Evolutionary conservation across 108 stramenopile genomes (phyloP).

Genomic region (Nitzschia inconspicua): DNA sequence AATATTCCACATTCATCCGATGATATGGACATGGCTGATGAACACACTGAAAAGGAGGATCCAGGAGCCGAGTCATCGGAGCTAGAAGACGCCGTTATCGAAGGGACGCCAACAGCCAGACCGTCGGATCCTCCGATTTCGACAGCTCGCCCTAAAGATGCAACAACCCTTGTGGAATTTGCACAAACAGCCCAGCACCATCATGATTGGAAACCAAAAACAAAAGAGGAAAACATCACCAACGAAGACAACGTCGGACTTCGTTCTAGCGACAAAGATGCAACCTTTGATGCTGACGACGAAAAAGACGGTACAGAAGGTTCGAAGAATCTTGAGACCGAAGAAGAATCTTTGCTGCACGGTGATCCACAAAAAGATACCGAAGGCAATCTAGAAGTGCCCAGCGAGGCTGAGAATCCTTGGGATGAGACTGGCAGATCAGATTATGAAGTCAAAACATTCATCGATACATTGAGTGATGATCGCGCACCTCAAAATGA

Average conservation of each 20-base stretch:
- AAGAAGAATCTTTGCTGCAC: not conserved
- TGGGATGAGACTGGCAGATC: no score
- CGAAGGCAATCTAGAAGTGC: no score
- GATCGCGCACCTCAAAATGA: not conserved
- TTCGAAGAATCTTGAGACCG: constrained; percentile 1
- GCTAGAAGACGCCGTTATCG: constrained; percentile 23
- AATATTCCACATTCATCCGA: constrained; percentile 21
- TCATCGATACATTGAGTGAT: no score
- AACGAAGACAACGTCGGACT: not conserved
- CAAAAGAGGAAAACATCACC: not conserved
- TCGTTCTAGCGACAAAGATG: not conserved
- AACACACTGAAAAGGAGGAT: constrained; percentile 44
- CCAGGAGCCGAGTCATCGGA: constrained; percentile 31
- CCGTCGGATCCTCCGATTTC: not conserved
- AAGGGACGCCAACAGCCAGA: not conserved
- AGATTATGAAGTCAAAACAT: no score
- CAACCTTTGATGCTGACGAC: constrained; percentile 11
- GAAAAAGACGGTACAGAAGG: constrained; percentile 8
- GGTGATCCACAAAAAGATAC: not conserved
- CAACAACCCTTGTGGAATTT: constrained; percentile 24
- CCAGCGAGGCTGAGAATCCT: no score
- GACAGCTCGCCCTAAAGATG: not conserved
- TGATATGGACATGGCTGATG: constrained; percentile 41
- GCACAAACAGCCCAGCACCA: constrained; percentile 26
- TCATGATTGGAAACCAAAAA: not conserved